Base-by-base conservation (phyloP, 768 basidiomycete species). In the Hypsizygus marmoreus region DNA sequence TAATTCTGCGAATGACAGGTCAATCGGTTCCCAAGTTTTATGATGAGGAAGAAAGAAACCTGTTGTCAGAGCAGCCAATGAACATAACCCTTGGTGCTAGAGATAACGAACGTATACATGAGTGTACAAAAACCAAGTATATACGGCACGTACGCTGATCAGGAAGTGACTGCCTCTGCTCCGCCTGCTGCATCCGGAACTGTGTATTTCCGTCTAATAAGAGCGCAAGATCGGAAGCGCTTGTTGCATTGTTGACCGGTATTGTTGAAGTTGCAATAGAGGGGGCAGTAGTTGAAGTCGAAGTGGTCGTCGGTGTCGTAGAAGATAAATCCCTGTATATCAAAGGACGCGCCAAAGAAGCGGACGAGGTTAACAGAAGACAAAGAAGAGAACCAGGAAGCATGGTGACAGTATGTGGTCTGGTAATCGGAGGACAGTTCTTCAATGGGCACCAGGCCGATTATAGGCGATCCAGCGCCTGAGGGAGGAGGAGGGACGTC, bases 1-100 rank as follows among this genome's bases (percentile, higher is more conserved):
- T 43, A 11, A 54, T 12, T 36, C 53, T 54, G 19, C 23, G 11
- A n/a, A n/a, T n/a, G n/a, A n/a, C n/a, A n/a, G n/a, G n/a, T n/a
- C 7, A 8, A 20, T 24, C 13, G 14, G 8, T 8, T 17, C 19
- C 26, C 6, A 4, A 22, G 17, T 34, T 22, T 30, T 3, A 14
- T 26, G 22, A 19, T 2, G 23, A 16, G 30, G 16, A 8, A 6
- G 8, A 17, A 40, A 29, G 57, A 17, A 39, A 63, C 67, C 64
- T 63, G 43, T 66, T 69, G 41, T 70, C 69, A 4, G 61, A 53
- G 35, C 67, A 71, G 16, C 68, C 67, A 39, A 71, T 54, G 37
- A 70, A 67, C 67, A 70, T 68, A 54, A 70, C 67, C 1, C 63
- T 61, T 41, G 70, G 67, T 8, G 51, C 68, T 70, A 33, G 13